A percentile compares a stretch with the other conserved stretches of the same genome.
These are phyloP conservation scores for Mortierella sp. DNA, from an alignment of 371 early-diverging fungal species.

Conservation along the genomic window DNA sequence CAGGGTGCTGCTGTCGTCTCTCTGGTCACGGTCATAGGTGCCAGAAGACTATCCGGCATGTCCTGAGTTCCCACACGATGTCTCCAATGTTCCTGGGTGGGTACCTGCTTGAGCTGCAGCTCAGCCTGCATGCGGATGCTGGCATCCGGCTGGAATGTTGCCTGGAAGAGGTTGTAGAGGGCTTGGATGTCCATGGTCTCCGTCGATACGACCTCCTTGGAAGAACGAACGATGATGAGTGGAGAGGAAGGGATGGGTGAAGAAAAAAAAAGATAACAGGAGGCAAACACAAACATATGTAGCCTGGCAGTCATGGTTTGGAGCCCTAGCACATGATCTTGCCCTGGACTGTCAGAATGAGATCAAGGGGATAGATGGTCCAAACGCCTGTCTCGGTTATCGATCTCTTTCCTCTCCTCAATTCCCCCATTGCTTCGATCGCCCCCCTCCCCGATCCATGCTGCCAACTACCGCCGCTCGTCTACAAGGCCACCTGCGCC, in stretches of 20 bases:
- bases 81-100: background rate
- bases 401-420: too few relatives aligned
- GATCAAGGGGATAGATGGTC: too few relatives aligned
- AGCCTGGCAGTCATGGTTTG: too few relatives aligned
- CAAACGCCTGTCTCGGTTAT: too few relatives aligned
- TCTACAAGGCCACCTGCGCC: constrained; percentile 14
- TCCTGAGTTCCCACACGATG: too few relatives aligned
- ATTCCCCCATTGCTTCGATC: background rate
- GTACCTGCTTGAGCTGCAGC: constrained; percentile 60
- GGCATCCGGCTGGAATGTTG: constrained; percentile 84
- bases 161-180: constrained; percentile 73
- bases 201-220: background rate
- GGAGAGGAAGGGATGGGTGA: background rate
- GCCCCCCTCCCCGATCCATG: background rate
- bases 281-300: too few relatives aligned
- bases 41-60: too few relatives aligned
- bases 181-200: constrained; percentile 52
- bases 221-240: background rate
- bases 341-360: too few relatives aligned
- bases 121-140: constrained; percentile 81
- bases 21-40: too few relatives aligned
- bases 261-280: background rate
- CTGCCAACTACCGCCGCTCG: constrained; percentile 17
- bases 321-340: too few relatives aligned
- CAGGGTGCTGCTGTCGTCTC: background rate